These are phyloP conservation scores for Oryza australiensis DNA, from an alignment of 176 grass and related monocot genomes.

Conservation along the genomic window DNA sequence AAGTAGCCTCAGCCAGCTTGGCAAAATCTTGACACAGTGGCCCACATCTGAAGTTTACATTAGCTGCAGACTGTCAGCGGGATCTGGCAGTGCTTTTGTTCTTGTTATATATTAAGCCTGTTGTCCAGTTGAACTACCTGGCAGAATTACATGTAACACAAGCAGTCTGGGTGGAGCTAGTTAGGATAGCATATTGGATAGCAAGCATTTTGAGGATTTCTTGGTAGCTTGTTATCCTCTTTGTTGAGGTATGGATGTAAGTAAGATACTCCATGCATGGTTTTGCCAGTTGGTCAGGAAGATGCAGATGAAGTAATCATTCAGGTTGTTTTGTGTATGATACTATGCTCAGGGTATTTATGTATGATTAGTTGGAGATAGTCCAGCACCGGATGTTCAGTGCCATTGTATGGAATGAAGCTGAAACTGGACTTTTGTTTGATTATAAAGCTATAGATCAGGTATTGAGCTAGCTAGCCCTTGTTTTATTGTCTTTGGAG, in stretches of 20 bases:
- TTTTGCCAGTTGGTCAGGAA: not conserved
- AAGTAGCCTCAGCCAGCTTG: not conserved
- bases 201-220: not conserved
- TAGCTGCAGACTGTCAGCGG: not conserved
- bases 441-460: not conserved
- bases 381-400: not conserved
- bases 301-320: not conserved
- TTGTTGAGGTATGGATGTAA: not conserved
- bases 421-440: not conserved
- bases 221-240: not conserved
- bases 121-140: slow-evolving; percentile 7
- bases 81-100: slow-evolving; percentile 13
- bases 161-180: not conserved
- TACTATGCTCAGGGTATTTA: not conserved
- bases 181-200: not conserved
- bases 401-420: not conserved
- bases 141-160: not conserved
- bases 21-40: slow-evolving; percentile 23
- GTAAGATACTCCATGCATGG: not conserved
- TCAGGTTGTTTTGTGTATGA: not conserved
- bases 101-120: slow-evolving; percentile 28
- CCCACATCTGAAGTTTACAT: not conserved
- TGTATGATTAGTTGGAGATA: not conserved
- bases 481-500: slow-evolving; percentile 9
- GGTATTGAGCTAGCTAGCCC: not conserved